Base-by-base conservation (phyloP, 2,329 filamentous ascomycete genomes). In the Leptodontidium sp. region DNA sequence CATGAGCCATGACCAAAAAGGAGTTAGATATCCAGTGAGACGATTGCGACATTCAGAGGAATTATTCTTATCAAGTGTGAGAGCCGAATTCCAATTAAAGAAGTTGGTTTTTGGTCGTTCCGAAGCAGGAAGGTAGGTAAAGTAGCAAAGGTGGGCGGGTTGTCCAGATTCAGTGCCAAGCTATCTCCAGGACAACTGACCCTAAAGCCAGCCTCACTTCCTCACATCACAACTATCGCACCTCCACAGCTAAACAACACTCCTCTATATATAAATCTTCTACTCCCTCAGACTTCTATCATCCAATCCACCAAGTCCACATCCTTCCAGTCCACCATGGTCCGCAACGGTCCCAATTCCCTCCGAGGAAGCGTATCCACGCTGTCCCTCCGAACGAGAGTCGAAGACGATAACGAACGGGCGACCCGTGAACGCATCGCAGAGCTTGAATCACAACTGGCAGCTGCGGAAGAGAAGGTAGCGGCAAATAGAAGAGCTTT, bases 291-390 rank as follows among this genome's bases (percentile, higher is more conserved):
- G 17, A 2, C 2, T 15, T 9, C 7, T 24, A n/a, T 5, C 17
- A 35, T 17, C 7, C n/a, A 49, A 3, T 26, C 24, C 50, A 21
- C 40, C 1, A 52, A 24, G 4, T 24, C 47, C 45, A 32, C 45
- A 40, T 49, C 26, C 7, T 47, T 21, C 24, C 35, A 52, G 14
- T 65, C 21, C 29, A 72, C n/a, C 9, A 77, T 77, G 75, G 75
- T 75, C 32, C 74, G 73, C 57, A 76, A 77, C 68, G 67, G 64
- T 47, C 50, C 66, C 53, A 67, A 69, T 26, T 73, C 75, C 26
- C 72, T 77, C 26, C 75, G 72, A 45, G 65, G 58, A 35, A 74
- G 70, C 64, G 65, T 61, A 14, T 72, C 70, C 47, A 72, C 62
- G 58, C 47, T 69, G 2, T 74, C 74, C 49, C 70, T 76, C 3